Evolutionary conservation across 441 rosid species (phyloP), one percentile per base, ranked within the genome.

Genomic region (Populus hybrid): DNA sequence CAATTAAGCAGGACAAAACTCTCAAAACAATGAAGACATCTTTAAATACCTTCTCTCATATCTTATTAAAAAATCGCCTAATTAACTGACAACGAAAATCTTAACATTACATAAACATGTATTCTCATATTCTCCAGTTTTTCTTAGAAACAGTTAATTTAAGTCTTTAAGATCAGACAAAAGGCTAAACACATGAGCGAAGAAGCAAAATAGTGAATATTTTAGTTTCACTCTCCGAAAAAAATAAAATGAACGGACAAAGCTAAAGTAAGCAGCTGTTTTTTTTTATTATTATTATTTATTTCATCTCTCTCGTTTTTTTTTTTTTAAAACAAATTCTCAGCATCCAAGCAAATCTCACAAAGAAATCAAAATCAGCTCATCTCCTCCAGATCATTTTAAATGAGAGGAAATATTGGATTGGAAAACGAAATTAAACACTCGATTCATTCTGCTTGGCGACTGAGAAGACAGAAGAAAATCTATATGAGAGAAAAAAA

Each of bases 291-390:
- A 30, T 30, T 30, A 30, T 32, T 32, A 4, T 4, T 32, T 32
- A 32, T 36, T 63, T 16, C 11, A 40, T 40, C 46, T 40, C 46
- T 40, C 14, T 40, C 46, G 14, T 40, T 5, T 21, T 34, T 67
- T 34, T 66, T 32, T 32, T 5, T 34, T 30, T 0, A 32, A 32
- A 10, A 18, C 9, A 1, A 23, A 40, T 11, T 18, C 19, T 61
- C 65, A 23, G 19, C 61, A 69, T 12, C 71, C 34, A 53, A 73
- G 65, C 69, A 24, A 24, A 57, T 16, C 85, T 64, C 36, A 12
- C 50, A 10, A 46, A 83, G 26, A 50, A 57, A 46, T 57, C 50
- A 69, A n/a, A 16, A 30, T 46, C 26, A 36, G 19, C 0, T 46
- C 10, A 73, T 12, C 21, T 73, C 69, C 76, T 61, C 23, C 69